Evolutionary conservation across 73 alveolate species (phyloP), one percentile per base, ranked within the genome.

Genomic region (Tetrahymena borealis): DNA sequence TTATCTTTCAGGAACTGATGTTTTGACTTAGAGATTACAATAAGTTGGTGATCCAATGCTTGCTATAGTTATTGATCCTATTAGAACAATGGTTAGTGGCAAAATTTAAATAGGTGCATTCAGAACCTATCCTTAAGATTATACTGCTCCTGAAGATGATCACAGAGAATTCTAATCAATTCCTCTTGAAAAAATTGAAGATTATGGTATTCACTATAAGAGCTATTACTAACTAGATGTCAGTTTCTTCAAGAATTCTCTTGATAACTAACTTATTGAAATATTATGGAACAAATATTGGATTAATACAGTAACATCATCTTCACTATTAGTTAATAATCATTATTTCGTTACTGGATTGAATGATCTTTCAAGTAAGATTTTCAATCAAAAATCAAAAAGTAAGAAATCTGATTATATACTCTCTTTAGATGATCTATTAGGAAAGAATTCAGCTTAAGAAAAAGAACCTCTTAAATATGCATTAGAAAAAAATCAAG

Each of bases 1-100:
- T 94, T 99, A 99, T 99, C 96, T 99, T 40, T 96, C 99, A 40
- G 99, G 99, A 40, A 98, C 98, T 33, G 99, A 98, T 94, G 99
- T 99, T 32, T n/a, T 39, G 78, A 85, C 91, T 93, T 42, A 93
- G 18, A 85, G 85, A 93, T 39, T 93, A 78, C 78, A 93, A 40
- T 33, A 93, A 93, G 38, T 32, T 32, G 93, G 91, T 39, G 78
- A 93, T 7, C 79, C 90, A 39, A 43, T 92, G 39, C 41, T 93
- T 40, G 95, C 91, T n/a, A 92, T 93, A n/a, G 95, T 93, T 31
- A 42, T 93, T 85, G 95, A 93, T 93, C 95, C 95, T n/a, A 93
- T 93, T 12, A 93, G 95, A 85, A 39, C 95, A 4, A 79, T 93
- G 95, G 78, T 91, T 13, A 93, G 91, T 85, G 90, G 91, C 37